Evolutionary conservation across 306 rosid genomes (phyloP), one percentile per base, ranked within the genome.

Genomic region (Rosa persica): DNA sequence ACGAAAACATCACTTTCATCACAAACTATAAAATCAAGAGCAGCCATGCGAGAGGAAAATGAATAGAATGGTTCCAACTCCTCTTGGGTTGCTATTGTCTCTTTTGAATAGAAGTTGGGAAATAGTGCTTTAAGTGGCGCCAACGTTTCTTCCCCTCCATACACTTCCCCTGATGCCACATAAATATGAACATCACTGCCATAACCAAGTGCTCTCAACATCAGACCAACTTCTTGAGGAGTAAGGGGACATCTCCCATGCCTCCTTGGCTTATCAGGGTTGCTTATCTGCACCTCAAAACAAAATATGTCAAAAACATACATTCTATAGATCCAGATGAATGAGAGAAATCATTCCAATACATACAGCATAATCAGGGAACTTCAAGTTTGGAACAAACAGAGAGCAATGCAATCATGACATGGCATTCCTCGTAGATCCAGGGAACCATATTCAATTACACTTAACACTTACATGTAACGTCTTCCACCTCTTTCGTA

Each of bases 41-140:
- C 99, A 83, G 99, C 99, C 99, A 96, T 93, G 75, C 99, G 99
- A 87, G 99, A 91, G 83, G 99, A 96, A 90, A 87, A 96, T 27
- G 94, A 79, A 88, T 93, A 83, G 88, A 91, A 96, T 76, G 93
- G 87, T 64, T 88, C 90, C 84, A 96, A 68, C 79, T 93, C 98
- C 75, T 90, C 92, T 84, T 88, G 91, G 49, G 92, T 77, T 70
- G 98, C 91, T 86, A 96, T 81, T 62, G 92, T 96, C 78, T 96
- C 98, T 85, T 96, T 96, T 23, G 98, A 85, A 89, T 96, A 80
- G 81, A 78, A 93, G 85, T 96, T 93, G 46, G 99, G 99, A 80
- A 96, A 96, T 52, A 93, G 82, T 47, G 93, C 90, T 73, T 86
- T 96, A 47, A 93, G 88, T 68, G 99, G 94, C 55, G 98, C 99